A percentile compares a stretch with the other conserved stretches of the same genome.
Evolutionary conservation across 163 green algal genomes (phyloP).

Genomic region (Volvox carteri): DNA sequence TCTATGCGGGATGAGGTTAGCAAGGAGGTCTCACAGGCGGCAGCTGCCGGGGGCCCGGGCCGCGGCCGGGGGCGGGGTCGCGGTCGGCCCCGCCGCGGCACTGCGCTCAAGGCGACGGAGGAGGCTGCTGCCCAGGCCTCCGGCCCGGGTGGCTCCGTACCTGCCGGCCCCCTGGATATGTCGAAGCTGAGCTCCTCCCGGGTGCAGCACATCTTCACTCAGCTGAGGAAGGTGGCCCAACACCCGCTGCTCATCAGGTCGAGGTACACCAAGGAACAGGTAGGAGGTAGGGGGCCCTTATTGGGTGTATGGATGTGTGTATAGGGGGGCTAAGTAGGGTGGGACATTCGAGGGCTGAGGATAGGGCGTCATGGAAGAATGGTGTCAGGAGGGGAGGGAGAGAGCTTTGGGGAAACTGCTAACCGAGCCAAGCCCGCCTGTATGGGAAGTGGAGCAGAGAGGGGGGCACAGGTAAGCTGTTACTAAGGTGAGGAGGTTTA

Average conservation of each 20-base stretch:
- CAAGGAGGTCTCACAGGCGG: conserved; percentile 42
- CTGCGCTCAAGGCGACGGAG: neutral
- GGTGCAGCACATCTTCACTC: conserved; percentile 92
- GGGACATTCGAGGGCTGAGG: no score
- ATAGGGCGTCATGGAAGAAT: no score
- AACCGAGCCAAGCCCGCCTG: no score
- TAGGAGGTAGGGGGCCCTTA: no score
- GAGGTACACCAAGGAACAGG: conserved; percentile 79
- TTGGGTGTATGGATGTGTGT: no score
- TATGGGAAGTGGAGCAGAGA: no score
- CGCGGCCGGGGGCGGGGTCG: conserved; percentile 20
- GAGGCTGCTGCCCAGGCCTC: neutral
- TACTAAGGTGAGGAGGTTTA: no score
- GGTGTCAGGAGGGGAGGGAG: no score
- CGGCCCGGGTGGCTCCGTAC: neutral
- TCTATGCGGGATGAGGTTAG: conserved; percentile 48
- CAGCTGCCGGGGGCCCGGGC: neutral
- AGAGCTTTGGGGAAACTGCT: no score
- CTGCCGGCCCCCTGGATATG: conserved; percentile 3
- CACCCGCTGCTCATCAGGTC: conserved; percentile 93
- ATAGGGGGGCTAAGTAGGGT: no score
- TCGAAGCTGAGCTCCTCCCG: conserved; percentile 75
- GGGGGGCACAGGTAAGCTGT: no score
- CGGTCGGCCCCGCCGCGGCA: conserved; percentile 5
- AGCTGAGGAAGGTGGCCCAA: conserved; percentile 92